Evolutionary conservation across 352 stramenopile genomes (phyloP).

Genomic region (Pythium volutum): DNA sequence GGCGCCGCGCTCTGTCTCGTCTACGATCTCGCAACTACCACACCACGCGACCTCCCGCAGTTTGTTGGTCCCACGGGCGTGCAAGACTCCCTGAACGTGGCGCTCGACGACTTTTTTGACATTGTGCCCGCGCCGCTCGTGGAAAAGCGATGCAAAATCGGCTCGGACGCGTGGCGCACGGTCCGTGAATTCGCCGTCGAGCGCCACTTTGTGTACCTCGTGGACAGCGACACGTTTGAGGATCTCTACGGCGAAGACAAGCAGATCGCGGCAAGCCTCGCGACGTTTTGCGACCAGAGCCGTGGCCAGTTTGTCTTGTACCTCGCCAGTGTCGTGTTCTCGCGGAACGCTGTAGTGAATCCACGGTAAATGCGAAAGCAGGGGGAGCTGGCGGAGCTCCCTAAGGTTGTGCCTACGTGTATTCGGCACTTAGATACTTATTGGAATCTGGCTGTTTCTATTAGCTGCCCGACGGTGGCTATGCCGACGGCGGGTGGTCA

Average conservation of each 20-base stretch:
- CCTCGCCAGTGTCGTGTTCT: too few relatives aligned
- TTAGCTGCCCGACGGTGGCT: too few relatives aligned
- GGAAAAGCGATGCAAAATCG: too few relatives aligned
- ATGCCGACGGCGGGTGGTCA: too few relatives aligned
- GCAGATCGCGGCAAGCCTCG: not conserved
- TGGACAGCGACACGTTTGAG: not conserved
- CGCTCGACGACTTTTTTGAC: not conserved
- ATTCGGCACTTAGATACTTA: too few relatives aligned
- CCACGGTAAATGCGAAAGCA: too few relatives aligned
- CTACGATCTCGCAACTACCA: not conserved
- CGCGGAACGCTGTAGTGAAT: too few relatives aligned
- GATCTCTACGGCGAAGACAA: not conserved
- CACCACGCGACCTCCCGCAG: not conserved
- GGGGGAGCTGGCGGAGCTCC: too few relatives aligned
- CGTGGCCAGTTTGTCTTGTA: not conserved
- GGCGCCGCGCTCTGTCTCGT: not conserved
- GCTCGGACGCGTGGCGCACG: not conserved
- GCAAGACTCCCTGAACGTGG: not conserved
- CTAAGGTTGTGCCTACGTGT: too few relatives aligned
- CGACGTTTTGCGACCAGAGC: conserved; percentile 1
- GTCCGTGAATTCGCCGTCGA: not conserved
- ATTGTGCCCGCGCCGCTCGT: too few relatives aligned
- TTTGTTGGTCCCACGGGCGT: not conserved
- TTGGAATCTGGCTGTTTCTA: too few relatives aligned
- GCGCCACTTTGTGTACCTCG: conserved; percentile 7